These are phyloP conservation scores for Thelonectria rubi DNA, from an alignment of 2,329 filamentous ascomycete genomes.

Conservation along the genomic window DNA sequence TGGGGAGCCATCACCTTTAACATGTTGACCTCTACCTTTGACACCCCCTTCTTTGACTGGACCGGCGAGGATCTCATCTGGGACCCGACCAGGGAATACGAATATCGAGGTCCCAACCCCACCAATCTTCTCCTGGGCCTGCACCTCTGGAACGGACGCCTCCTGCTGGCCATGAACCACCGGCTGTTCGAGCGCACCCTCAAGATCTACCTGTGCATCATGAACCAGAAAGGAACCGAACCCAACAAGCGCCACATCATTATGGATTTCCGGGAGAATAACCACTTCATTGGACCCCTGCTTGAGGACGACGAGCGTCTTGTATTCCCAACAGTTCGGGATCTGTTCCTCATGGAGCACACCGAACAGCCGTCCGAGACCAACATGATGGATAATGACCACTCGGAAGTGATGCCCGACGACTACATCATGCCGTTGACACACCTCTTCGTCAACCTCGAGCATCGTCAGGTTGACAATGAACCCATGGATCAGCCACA, in stretches of 20 bases:
- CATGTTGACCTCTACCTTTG: constrained; percentile 28
- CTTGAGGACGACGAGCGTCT: constrained; percentile 34
- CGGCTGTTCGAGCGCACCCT: not conserved
- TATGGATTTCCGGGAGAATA: not conserved
- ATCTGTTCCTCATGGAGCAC: constrained; percentile 24
- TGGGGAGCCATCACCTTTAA: constrained; percentile 34
- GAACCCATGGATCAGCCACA: too few species aligned
- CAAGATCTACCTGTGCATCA: constrained; percentile 7
- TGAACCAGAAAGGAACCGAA: constrained; percentile 14
- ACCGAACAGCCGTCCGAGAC: not conserved
- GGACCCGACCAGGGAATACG: not conserved
- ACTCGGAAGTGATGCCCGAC: not conserved
- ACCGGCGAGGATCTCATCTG: constrained; percentile 17
- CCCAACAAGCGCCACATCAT: not conserved
- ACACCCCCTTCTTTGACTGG: constrained; percentile 22
- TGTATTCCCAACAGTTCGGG: constrained; percentile 22
- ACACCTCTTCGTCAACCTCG: not conserved
- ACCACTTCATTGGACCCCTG: not conserved
- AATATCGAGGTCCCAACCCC: not conserved
- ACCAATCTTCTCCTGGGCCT: not conserved
- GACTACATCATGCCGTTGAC: not conserved
- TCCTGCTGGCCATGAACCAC: constrained; percentile 18
- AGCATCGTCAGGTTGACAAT: not conserved
- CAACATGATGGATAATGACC: not conserved
- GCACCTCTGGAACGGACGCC: constrained; percentile 29